phyloP scores from a whole-genome alignment of 768 basidiomycete genomes.

The Thelephora aurantiotincta region DNA sequence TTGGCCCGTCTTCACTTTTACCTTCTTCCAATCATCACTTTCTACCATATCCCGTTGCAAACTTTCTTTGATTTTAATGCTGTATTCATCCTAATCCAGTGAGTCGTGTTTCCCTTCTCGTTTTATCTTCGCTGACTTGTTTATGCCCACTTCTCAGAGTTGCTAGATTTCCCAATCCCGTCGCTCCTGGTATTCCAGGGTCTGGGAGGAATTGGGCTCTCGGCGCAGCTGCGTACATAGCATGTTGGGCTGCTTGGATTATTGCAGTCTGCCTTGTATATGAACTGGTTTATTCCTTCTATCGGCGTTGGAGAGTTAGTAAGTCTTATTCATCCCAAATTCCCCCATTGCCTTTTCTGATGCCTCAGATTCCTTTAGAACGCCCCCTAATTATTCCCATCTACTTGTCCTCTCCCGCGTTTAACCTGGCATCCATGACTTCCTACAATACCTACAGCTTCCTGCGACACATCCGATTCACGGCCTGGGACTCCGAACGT shows the following conservation, averaged over 20 bases:
- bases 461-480: conserved; percentile 61
- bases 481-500: conserved; percentile 42
- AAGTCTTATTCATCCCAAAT: conserved; percentile 22
- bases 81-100: conserved; percentile 75
- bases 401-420: conserved; percentile 70
- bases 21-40: conserved; percentile 52
- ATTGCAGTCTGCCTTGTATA: conserved; percentile 62
- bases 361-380: conserved; percentile 26
- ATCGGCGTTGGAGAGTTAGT: conserved; percentile 69
- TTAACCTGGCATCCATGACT: conserved; percentile 59
- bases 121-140: conserved; percentile 4
- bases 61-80: conserved; percentile 86
- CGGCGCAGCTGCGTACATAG: conserved; percentile 69
- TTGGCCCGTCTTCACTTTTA: conserved; percentile 49
- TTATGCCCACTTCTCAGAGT: conserved; percentile 29
- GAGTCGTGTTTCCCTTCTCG: conserved; percentile 21
- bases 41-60: conserved; percentile 63
- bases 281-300: conserved; percentile 63
- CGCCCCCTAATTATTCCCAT: conserved; percentile 75
- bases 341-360: conserved; percentile 2
- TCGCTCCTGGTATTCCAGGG: conserved; percentile 51
- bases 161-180: conserved; percentile 59
- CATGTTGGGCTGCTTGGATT: conserved; percentile 69
- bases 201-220: conserved; percentile 73
- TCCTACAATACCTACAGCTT: conserved; percentile 81